Conservation (phyloP, 1,284 basidiomycete genomes). For the Trichosporon ovoides region DNA sequence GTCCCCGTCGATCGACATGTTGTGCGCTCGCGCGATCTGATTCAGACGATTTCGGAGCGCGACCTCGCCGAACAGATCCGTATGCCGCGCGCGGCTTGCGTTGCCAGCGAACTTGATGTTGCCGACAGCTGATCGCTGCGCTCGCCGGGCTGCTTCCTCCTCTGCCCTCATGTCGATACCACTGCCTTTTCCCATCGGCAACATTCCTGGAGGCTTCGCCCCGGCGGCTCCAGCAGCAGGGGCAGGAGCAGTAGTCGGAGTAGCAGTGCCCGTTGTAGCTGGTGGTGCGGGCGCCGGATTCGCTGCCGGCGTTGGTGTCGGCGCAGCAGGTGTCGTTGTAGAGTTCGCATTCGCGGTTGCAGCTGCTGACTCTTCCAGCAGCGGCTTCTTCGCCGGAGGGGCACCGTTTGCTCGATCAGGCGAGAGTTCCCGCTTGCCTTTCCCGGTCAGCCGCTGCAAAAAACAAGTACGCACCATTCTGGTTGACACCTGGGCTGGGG, state of each 20-base stretch:
- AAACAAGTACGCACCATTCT: slow-evolving; percentile 12
- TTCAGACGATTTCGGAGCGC: slow-evolving; percentile 25
- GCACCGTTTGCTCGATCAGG: slow-evolving; percentile 8
- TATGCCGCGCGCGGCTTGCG: slow-evolving; percentile 27
- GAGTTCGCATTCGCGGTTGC: not conserved
- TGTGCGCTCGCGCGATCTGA: slow-evolving; percentile 28
- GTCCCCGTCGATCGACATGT: slow-evolving; percentile 36
- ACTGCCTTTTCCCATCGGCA: slow-evolving; percentile 20
- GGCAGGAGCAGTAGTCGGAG: not conserved
- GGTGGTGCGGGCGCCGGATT: not conserved
- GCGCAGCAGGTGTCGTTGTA: not conserved
- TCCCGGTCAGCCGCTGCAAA: not conserved
- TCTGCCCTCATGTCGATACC: slow-evolving; percentile 36
- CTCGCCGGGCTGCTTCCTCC: slow-evolving; percentile 38
- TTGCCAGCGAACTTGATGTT: slow-evolving; percentile 20
- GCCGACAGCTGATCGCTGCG: slow-evolving; percentile 18
- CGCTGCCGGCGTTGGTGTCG: not conserved
- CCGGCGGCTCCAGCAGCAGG: not conserved
- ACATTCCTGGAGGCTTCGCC: not conserved
- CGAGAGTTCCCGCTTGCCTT: slow-evolving; percentile 21
- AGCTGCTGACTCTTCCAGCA: not conserved
- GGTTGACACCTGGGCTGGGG: slow-evolving; percentile 8
- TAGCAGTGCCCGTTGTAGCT: not conserved
- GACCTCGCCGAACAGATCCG: slow-evolving; percentile 34
- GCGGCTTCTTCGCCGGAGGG: slow-evolving; percentile 15